These are phyloP conservation scores for Glonium stellatum DNA, from an alignment of 495 filamentous ascomycete genomes.

Conservation along the genomic window DNA sequence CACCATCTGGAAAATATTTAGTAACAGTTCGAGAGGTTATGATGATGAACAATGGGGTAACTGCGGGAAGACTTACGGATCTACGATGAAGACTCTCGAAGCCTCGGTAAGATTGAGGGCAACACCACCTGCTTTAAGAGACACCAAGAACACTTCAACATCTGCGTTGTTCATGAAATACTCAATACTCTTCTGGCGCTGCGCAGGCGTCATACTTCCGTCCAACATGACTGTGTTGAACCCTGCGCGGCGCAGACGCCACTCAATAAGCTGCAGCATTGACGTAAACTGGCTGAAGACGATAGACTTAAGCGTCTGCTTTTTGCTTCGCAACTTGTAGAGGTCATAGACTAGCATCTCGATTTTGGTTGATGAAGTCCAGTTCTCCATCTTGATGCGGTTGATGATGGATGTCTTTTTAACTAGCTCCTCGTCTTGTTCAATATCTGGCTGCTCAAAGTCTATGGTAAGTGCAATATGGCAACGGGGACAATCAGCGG, in stretches of 20 bases:
- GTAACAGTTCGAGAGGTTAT: not conserved
- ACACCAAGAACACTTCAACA: slow-evolving; percentile 91
- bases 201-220: slow-evolving; percentile 87
- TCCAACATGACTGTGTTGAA: slow-evolving; percentile 98
- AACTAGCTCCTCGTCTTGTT: slow-evolving; percentile 71
- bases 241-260: slow-evolving; percentile 86
- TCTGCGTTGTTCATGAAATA: slow-evolving; percentile 92
- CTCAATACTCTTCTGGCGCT: slow-evolving; percentile 83
- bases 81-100: slow-evolving; percentile 87
- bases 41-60: too few species aligned
- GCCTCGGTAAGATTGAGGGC: slow-evolving; percentile 93
- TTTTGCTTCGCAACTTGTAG: slow-evolving; percentile 78
- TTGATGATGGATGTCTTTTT: slow-evolving; percentile 97
- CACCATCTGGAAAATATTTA: slow-evolving; percentile 61
- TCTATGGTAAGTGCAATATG: slow-evolving; percentile 87
- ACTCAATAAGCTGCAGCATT: slow-evolving; percentile 78
- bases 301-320: slow-evolving; percentile 83
- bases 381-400: slow-evolving; percentile 93
- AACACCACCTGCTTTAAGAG: slow-evolving; percentile 90
- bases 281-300: slow-evolving; percentile 68
- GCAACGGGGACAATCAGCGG: slow-evolving; percentile 82
- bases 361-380: slow-evolving; percentile 96
- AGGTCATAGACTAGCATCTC: slow-evolving; percentile 92
- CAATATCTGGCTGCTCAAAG: slow-evolving; percentile 86
- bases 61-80: slow-evolving; percentile 58